Conservation (phyloP, 192 early-diverging fungal genomes). For the Backusella morwellensis region DNA sequence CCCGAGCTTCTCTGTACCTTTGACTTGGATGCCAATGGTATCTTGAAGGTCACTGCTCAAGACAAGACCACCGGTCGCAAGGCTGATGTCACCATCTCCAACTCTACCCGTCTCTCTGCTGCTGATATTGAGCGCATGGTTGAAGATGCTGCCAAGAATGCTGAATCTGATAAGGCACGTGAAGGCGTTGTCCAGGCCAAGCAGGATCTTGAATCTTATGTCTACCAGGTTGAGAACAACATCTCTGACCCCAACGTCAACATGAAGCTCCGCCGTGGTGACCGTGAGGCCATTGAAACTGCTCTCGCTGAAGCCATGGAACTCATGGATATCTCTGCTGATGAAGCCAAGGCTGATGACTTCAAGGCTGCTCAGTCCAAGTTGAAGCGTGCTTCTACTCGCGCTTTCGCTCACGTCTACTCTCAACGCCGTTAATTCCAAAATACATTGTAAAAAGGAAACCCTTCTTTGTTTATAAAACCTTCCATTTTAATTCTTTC, state of each 20-base stretch:
- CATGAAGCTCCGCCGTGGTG: conserved; percentile 69
- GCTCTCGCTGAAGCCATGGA: conserved; percentile 78
- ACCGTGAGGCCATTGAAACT: conserved; percentile 68
- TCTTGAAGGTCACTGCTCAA: conserved; percentile 86
- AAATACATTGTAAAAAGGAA: not conserved
- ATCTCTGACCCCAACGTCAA: conserved; percentile 66
- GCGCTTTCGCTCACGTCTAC: conserved; percentile 57
- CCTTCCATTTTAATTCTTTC: not conserved
- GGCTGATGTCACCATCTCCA: conserved; percentile 93
- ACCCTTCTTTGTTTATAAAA: not conserved
- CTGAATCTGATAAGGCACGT: conserved; percentile 71
- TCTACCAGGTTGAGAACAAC: conserved; percentile 59
- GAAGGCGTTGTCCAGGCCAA: conserved; percentile 77
- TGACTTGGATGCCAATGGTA: conserved; percentile 85
- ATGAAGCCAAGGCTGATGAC: conserved; percentile 59
- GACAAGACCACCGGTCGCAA: conserved; percentile 91
- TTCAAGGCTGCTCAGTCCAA: conserved; percentile 66
- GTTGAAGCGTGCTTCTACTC: conserved; percentile 67
- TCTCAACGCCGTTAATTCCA: conserved; percentile 38
- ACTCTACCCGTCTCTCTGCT: conserved; percentile 86
- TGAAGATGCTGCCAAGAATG: conserved; percentile 84
- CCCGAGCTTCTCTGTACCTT: conserved; percentile 83
- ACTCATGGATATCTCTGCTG: conserved; percentile 62
- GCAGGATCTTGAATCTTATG: conserved; percentile 76
- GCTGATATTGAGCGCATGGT: conserved; percentile 96